Percentiles rank a stretch among this genome's conserved stretches.
These are phyloP conservation scores for Alternaria tenuissima DNA, from an alignment of 2,329 filamentous ascomycete species.

Conservation along the genomic window DNA sequence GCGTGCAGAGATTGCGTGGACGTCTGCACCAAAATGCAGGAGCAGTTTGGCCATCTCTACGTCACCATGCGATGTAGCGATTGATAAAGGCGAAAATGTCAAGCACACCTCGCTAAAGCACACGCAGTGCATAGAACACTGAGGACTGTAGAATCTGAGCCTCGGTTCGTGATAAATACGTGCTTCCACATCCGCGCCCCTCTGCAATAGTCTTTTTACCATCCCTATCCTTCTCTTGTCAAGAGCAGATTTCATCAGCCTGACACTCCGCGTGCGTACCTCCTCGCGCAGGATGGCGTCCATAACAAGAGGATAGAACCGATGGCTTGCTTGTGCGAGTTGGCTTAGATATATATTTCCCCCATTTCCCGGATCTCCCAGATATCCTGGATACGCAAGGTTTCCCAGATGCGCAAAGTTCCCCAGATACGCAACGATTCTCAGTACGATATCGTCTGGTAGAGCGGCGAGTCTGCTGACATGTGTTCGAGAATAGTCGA, in stretches of 20 bases:
- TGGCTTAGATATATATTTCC: background rate
- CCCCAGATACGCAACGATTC: background rate
- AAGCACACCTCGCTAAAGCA: too few relatives aligned
- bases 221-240: background rate
- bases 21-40: too few relatives aligned
- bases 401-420: too few relatives aligned
- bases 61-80: too few relatives aligned
- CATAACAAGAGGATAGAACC: background rate
- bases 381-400: too few relatives aligned
- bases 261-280: background rate
- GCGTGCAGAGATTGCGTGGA: too few relatives aligned
- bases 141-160: too few relatives aligned
- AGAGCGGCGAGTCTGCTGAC: background rate
- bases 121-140: too few relatives aligned
- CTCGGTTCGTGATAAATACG: background rate
- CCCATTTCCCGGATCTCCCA: too few relatives aligned
- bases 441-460: background rate
- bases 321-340: background rate
- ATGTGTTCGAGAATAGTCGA: background rate
- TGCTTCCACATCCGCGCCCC: background rate
- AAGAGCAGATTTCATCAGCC: background rate
- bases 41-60: too few relatives aligned
- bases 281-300: background rate
- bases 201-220: background rate
- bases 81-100: too few relatives aligned